A percentile compares a stretch with the other conserved stretches of the same genome.
Conservation (phyloP, 495 filamentous ascomycete genomes). For the Tuber melanosporum region DNA sequence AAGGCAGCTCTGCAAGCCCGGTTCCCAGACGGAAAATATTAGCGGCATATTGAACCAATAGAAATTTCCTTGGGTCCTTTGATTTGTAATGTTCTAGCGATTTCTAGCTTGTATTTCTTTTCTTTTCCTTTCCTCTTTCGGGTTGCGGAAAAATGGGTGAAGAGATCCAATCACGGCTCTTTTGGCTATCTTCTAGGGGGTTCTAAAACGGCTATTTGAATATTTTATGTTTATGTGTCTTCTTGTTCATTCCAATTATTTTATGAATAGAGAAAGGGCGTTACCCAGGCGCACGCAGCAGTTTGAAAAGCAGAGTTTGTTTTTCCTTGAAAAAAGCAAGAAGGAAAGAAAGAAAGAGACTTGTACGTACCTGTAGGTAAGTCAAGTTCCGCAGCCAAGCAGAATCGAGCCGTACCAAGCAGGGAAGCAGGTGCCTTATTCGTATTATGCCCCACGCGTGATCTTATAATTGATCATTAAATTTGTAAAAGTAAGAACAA, state of each 20-base stretch:
- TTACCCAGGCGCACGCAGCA: background rate
- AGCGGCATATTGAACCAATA: background rate
- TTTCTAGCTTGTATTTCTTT: conserved; percentile 12
- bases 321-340: background rate
- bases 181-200: background rate
- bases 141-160: background rate
- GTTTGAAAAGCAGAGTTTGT: background rate
- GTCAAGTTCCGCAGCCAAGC: background rate
- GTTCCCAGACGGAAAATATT: conserved; percentile 38
- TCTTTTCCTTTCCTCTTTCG: background rate
- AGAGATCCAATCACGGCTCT: background rate
- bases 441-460: conserved; percentile 1
- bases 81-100: background rate
- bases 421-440: background rate
- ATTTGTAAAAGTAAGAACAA: conserved; percentile 6
- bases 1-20: conserved; percentile 32
- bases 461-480: conserved; percentile 1
- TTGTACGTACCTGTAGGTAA: background rate
- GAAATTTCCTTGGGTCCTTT: background rate
- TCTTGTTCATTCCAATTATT: background rate
- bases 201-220: background rate
- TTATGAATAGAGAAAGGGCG: background rate
- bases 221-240: background rate
- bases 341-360: background rate
- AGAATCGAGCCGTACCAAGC: background rate